phyloP scores from a whole-genome alignment of 768 basidiomycete species.

The Galerina marginata region DNA sequence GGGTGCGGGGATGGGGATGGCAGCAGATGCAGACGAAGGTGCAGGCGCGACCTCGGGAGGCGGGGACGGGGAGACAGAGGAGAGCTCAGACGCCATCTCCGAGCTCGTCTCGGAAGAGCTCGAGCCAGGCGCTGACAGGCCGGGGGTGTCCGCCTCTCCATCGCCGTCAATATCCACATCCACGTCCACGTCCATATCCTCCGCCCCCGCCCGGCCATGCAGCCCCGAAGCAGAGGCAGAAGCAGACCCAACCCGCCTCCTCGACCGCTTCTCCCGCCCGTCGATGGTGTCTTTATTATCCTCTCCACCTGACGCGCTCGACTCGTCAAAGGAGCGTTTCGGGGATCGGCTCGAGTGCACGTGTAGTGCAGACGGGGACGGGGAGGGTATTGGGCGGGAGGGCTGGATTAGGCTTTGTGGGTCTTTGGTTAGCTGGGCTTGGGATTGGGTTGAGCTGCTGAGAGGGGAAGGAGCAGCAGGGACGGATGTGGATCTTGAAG shows the following conservation, averaged over 20 bases:
- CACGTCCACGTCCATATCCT: too few relatives aligned
- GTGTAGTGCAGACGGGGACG: background rate
- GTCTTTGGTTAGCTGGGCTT: background rate
- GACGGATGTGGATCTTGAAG: constrained; percentile 15
- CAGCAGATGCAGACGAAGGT: too few relatives aligned
- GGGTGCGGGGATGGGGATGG: background rate
- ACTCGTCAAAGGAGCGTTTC: constrained; percentile 43
- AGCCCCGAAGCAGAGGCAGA: background rate
- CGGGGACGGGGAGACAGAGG: constrained; percentile 1
- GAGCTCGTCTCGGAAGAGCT: constrained; percentile 11
- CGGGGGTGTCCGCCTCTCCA: constrained; percentile 29
- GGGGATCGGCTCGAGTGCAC: constrained; percentile 26
- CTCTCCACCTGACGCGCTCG: constrained; percentile 33
- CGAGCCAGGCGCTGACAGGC: constrained; percentile 21
- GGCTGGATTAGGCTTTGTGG: background rate
- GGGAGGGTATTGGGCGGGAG: too few relatives aligned
- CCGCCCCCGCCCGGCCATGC: too few relatives aligned
- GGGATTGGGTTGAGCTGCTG: too few relatives aligned
- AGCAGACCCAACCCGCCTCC: constrained; percentile 15
- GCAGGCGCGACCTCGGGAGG: background rate
- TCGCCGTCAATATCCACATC: background rate
- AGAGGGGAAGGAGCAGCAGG: too few relatives aligned
- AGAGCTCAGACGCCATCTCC: constrained; percentile 1
- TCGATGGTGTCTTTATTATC: constrained; percentile 7
- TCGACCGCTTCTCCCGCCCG: constrained; percentile 17